Conservation (phyloP, 192 early-diverging fungal genomes). For the Podila verticillata region DNA sequence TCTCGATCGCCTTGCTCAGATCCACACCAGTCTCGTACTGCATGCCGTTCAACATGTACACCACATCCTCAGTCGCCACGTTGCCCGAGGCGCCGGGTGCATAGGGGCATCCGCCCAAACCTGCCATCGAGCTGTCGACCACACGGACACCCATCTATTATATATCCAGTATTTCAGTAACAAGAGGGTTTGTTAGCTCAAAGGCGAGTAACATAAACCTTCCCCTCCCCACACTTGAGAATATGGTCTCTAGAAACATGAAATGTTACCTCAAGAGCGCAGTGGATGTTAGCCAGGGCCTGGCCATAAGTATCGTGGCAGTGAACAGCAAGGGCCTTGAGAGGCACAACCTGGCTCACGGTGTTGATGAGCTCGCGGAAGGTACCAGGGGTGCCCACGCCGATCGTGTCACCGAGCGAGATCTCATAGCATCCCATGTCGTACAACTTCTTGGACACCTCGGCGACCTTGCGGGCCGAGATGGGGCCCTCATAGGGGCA, state of each 20-base stretch:
- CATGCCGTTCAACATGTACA: slow-evolving; percentile 89
- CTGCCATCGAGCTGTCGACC: slow-evolving; percentile 93
- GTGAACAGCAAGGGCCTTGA: slow-evolving; percentile 86
- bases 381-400: slow-evolving; percentile 80
- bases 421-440: slow-evolving; percentile 98
- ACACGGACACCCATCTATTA: slow-evolving; percentile 85
- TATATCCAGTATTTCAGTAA: background rate
- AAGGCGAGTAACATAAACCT: background rate
- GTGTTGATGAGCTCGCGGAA: slow-evolving; percentile 70
- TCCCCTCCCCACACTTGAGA: too few relatives aligned
- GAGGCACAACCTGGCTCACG: slow-evolving; percentile 75
- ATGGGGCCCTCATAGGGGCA: slow-evolving; percentile 94
- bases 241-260: background rate
- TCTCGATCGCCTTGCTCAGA: slow-evolving; percentile 72
- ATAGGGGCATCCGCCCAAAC: slow-evolving; percentile 94
- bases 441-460: slow-evolving; percentile 74
- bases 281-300: slow-evolving; percentile 91
- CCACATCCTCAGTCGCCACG: slow-evolving; percentile 96
- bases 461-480: slow-evolving; percentile 73
- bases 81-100: slow-evolving; percentile 96
- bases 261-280: slow-evolving; percentile 69
- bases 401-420: slow-evolving; percentile 96
- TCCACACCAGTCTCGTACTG: slow-evolving; percentile 86
- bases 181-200: background rate
- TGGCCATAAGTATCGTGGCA: slow-evolving; percentile 99